These are phyloP conservation scores for Arthrocladium fulminans DNA, from an alignment of 2,329 filamentous ascomycete genomes.

Conservation along the genomic window DNA sequence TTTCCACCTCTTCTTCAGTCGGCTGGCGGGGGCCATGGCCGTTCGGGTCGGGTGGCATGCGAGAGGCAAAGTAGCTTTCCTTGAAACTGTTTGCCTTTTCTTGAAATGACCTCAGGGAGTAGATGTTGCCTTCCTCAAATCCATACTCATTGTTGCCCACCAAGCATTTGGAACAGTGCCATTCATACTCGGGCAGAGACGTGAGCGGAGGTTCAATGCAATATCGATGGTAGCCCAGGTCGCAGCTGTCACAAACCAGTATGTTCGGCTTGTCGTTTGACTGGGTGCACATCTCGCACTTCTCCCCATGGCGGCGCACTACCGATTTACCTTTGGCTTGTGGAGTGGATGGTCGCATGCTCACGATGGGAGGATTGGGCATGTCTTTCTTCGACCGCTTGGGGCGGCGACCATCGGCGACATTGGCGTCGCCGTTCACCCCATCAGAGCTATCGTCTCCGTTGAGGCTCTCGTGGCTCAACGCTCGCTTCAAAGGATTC, in stretches of 20 bases:
- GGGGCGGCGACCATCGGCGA: constrained; percentile 65
- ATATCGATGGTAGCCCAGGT: constrained; percentile 74
- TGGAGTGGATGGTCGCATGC: constrained; percentile 38
- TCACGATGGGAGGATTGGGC: constrained; percentile 32
- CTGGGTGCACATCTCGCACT: constrained; percentile 79
- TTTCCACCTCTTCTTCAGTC: constrained; percentile 90
- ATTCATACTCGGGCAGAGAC: constrained; percentile 70
- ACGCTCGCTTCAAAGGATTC: constrained; percentile 65
- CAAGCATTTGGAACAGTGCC: constrained; percentile 91
- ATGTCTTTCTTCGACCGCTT: constrained; percentile 85
- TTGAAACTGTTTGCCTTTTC: constrained; percentile 95
- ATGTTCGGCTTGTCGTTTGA: constrained; percentile 63
- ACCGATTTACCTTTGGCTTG: constrained; percentile 50
- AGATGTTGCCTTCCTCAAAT: constrained; percentile 92
- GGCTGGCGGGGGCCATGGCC: constrained; percentile 72
- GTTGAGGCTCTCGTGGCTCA: constrained; percentile 49
- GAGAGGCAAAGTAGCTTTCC: constrained; percentile 81
- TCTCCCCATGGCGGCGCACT: constrained; percentile 52
- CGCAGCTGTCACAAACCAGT: constrained; percentile 82
- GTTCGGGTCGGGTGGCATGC: constrained; percentile 78
- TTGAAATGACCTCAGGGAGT: constrained; percentile 92
- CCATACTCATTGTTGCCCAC: constrained; percentile 95
- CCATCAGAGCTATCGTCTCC: constrained; percentile 31
- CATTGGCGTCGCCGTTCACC: constrained; percentile 48
- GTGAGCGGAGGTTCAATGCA: constrained; percentile 83